Evolutionary conservation across 2,329 filamentous ascomycete species (phyloP).

Genomic region (Fusarium sp.): DNA sequence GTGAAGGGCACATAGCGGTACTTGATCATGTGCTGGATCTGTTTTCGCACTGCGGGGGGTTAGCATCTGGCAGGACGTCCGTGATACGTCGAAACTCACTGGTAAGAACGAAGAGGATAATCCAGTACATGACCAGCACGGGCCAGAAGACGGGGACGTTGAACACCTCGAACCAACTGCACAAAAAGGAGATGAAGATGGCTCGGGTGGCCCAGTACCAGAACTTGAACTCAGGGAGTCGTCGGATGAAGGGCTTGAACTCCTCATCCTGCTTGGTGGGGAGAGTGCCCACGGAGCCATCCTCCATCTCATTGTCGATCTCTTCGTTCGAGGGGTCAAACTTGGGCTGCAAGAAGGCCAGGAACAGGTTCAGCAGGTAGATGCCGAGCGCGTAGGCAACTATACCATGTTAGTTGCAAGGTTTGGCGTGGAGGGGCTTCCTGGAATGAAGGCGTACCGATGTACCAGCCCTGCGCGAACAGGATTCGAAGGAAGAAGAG

Average conservation of each 20-base stretch:
- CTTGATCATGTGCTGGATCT: conserved; percentile 99
- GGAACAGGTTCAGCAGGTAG: conserved; percentile 98
- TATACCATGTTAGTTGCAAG: conserved; percentile 51
- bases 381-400: conserved; percentile 98
- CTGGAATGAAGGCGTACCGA: conserved; percentile 69
- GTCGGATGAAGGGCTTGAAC: conserved; percentile 95
- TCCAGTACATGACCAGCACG: conserved; percentile 97
- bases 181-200: conserved; percentile 83
- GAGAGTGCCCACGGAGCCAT: conserved; percentile 83
- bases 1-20: conserved; percentile 98
- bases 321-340: conserved; percentile 96
- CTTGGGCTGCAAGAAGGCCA: conserved; percentile 97
- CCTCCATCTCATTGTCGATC: conserved; percentile 95
- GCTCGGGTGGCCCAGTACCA: conserved; percentile 97
- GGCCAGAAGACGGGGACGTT: conserved; percentile 99
- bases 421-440: background rate
- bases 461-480: conserved; percentile 97
- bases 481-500: conserved; percentile 92
- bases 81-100: conserved; percentile 70
- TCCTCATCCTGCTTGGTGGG: conserved; percentile 98
- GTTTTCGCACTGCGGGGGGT: conserved; percentile 82
- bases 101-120: conserved; percentile 94
- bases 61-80: background rate
- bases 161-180: conserved; percentile 94
- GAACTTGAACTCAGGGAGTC: conserved; percentile 99